These are phyloP conservation scores for Anthracocystis setariae DNA, from an alignment of 1,284 basidiomycete species.

Conservation along the genomic window DNA sequence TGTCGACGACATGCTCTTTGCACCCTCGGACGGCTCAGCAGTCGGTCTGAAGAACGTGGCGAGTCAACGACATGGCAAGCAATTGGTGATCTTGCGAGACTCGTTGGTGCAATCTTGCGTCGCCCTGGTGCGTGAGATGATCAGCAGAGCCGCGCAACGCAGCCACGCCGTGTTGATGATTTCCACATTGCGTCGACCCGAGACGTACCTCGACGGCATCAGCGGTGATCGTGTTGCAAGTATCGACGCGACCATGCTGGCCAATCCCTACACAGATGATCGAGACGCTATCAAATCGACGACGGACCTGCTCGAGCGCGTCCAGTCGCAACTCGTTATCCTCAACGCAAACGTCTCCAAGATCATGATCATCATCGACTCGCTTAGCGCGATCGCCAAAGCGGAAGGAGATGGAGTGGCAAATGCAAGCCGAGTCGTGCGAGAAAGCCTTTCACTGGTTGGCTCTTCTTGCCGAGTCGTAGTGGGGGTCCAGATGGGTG, in stretches of 20 bases:
- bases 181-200: constrained; percentile 16
- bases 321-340: constrained; percentile 2
- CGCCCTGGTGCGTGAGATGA: constrained; percentile 44
- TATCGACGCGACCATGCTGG: constrained; percentile 30
- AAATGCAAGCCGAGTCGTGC: constrained; percentile 23
- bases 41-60: constrained; percentile 21
- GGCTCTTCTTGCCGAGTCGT: constrained; percentile 48
- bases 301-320: constrained; percentile 9
- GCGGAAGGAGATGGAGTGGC: constrained; percentile 10
- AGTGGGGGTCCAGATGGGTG: constrained; percentile 37
- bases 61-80: constrained; percentile 44
- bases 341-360: constrained; percentile 14
- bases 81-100: constrained; percentile 55
- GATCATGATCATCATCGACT: constrained; percentile 51
- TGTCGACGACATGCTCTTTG: constrained; percentile 29
- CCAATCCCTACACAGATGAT: constrained; percentile 14
- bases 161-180: constrained; percentile 32
- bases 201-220: constrained; percentile 31
- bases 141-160: constrained; percentile 24
- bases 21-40: constrained; percentile 25
- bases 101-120: constrained; percentile 49
- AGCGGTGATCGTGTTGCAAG: constrained; percentile 1
- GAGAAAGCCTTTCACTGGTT: constrained; percentile 13
- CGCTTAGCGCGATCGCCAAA: constrained; percentile 49
- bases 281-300: constrained; percentile 6